phyloP scores from a whole-genome alignment of 768 basidiomycete species.

The Suillus americanus region DNA sequence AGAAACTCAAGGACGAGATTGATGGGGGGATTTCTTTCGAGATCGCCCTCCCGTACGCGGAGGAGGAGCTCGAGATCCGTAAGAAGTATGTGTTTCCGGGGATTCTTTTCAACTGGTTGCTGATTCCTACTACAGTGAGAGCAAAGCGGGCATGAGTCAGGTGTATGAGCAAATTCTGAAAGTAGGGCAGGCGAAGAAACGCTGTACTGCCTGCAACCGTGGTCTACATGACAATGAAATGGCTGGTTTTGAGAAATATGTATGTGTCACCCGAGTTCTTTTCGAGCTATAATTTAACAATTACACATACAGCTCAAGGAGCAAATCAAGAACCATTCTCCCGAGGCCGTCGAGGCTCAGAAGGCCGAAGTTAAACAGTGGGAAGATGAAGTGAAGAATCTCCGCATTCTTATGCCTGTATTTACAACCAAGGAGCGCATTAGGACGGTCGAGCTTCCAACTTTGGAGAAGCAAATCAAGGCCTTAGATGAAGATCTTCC shows the following conservation, averaged over 20 bases:
- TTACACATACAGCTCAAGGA: constrained; percentile 52
- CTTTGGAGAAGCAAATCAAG: constrained; percentile 60
- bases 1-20: constrained; percentile 39
- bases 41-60: constrained; percentile 45
- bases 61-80: constrained; percentile 12
- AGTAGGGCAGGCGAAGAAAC: constrained; percentile 59
- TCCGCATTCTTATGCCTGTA: constrained; percentile 61
- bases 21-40: constrained; percentile 42
- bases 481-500: constrained; percentile 56
- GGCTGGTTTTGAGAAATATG: constrained; percentile 68
- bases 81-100: constrained; percentile 18
- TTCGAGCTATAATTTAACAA: constrained; percentile 3
- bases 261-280: constrained; percentile 33
- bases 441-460: constrained; percentile 61
- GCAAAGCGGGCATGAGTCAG: constrained; percentile 36
- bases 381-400: constrained; percentile 52
- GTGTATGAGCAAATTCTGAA: constrained; percentile 58
- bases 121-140: constrained; percentile 15
- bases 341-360: constrained; percentile 41
- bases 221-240: constrained; percentile 55
- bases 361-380: constrained; percentile 55
- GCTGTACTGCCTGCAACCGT: constrained; percentile 78
- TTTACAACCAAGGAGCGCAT: constrained; percentile 57
- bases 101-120: neutral
- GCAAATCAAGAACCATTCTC: constrained; percentile 55